These are phyloP conservation scores for Citrus maxima DNA, from an alignment of 345 rosid genomes.

Conservation along the genomic window DNA sequence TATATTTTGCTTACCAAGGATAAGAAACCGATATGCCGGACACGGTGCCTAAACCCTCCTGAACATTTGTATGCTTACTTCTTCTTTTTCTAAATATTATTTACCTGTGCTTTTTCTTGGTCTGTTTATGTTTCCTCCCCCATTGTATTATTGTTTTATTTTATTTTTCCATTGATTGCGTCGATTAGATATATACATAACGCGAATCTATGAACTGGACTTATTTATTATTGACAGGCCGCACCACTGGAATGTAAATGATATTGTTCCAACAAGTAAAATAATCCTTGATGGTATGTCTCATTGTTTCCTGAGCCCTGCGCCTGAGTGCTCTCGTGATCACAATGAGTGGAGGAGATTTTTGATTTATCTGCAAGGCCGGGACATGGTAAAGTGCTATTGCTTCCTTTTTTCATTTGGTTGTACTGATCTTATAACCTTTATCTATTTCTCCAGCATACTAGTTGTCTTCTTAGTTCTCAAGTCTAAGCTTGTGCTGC, in stretches of 20 bases:
- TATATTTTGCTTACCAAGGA: slow-evolving; percentile 25
- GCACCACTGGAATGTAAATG: slow-evolving; percentile 6
- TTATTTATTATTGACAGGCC: slow-evolving; percentile 17
- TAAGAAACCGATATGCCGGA: slow-evolving; percentile 22
- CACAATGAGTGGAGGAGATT: slow-evolving; percentile 26
- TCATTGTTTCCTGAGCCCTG: slow-evolving; percentile 20
- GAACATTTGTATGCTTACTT: slow-evolving; percentile 16
- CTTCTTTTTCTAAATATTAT: not conserved
- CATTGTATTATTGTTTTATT: not conserved
- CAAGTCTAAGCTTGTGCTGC: not conserved
- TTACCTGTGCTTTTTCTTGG: not conserved
- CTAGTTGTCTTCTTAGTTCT: not conserved
- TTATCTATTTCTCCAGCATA: not conserved
- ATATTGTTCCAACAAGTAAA: slow-evolving; percentile 10
- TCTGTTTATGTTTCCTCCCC: not conserved
- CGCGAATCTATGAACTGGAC: not conserved
- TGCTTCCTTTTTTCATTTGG: not conserved
- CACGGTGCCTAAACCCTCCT: slow-evolving; percentile 27
- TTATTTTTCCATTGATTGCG: not conserved
- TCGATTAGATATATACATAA: not conserved
- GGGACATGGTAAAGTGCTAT: slow-evolving; percentile 21
- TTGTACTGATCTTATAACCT: not conserved
- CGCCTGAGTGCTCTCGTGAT: slow-evolving; percentile 23
- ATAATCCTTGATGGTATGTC: slow-evolving; percentile 11
- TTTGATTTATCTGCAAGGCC: slow-evolving; percentile 15